Base-by-base conservation (phyloP, 768 basidiomycete genomes). In the Termitomyces sp. region DNA sequence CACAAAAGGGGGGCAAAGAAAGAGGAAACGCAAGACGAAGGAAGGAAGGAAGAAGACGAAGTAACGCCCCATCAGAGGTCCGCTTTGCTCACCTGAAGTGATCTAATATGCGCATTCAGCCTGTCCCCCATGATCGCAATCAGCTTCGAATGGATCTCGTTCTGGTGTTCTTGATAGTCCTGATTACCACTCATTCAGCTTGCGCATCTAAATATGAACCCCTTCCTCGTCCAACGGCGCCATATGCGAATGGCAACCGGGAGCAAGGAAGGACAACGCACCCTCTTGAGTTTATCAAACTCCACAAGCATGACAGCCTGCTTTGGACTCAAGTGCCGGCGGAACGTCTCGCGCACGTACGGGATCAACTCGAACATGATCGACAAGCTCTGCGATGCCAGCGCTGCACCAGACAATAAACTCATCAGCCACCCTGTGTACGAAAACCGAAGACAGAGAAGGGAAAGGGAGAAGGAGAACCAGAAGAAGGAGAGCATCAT, bases 121-220 rank as follows among this genome's bases (percentile, higher is more conserved):
- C 96, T 82, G 72, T 98, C 96, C 40, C 94, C 89, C 97, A 99
- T 99, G 73, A 98, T 99, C 43, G 93, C 91, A 58, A 99, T 88
- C 54, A 99, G 78, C 75, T 99, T 99, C 51, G 92, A 83, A 70
- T 98, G 96, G 53, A 99, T 98, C 76, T 98, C 97, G 67, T 96
- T 91, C 71, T 99, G 97, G 71, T 99, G 97, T 70, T 98, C 97
- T 79, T 98, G 96, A 67, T 90, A 98, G 71, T 98, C 97, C 88
- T 95, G 66, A 55, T 54, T n/a, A 19, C 30, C 5, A 19, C 21
- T 26, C 12, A 21, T 17, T 21, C 28, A 38, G 35, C 15, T 21
- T 21, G 3, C 10, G n/a, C 10, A 30, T 48, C 30, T 3, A 48
- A 3, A n/a, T 40, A 8, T 8, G 9, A 7, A 8, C n/a, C 7